Evolutionary conservation across 2,329 filamentous ascomycete species (phyloP).

Genomic region (Trichoderma arundinaceum): DNA sequence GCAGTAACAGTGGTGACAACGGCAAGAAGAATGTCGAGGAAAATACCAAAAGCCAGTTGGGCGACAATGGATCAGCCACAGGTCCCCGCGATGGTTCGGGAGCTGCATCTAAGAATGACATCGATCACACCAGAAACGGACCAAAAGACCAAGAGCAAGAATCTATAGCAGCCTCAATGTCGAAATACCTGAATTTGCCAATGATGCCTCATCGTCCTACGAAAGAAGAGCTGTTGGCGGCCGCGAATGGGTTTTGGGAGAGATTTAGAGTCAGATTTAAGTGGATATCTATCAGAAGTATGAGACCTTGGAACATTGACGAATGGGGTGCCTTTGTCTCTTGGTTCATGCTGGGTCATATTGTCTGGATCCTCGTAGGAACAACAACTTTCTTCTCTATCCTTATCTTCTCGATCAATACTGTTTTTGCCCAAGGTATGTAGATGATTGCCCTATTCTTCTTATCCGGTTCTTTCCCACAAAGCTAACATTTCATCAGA

Average conservation of each 20-base stretch:
- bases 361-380: constrained; percentile 94
- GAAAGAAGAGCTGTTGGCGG: constrained; percentile 90
- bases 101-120: neutral
- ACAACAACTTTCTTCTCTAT: constrained; percentile 97
- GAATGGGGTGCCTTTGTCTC: constrained; percentile 95
- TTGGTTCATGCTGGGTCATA: constrained; percentile 91
- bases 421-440: constrained; percentile 89
- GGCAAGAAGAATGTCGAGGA: neutral
- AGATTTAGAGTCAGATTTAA: constrained; percentile 91
- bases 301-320: constrained; percentile 91
- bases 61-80: neutral
- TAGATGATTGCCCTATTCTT: neutral
- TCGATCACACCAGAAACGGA: neutral
- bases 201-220: constrained; percentile 86
- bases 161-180: constrained; percentile 58
- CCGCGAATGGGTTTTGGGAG: constrained; percentile 91
- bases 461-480: neutral
- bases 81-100: neutral
- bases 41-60: neutral
- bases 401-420: constrained; percentile 89
- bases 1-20: neutral
- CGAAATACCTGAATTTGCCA: constrained; percentile 64
- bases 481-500: constrained; percentile 58
- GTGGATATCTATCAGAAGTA: constrained; percentile 95
- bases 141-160: constrained; percentile 38